phyloP scores from a whole-genome alignment of 2,329 filamentous ascomycete genomes.

The Podosphaera fusca region DNA sequence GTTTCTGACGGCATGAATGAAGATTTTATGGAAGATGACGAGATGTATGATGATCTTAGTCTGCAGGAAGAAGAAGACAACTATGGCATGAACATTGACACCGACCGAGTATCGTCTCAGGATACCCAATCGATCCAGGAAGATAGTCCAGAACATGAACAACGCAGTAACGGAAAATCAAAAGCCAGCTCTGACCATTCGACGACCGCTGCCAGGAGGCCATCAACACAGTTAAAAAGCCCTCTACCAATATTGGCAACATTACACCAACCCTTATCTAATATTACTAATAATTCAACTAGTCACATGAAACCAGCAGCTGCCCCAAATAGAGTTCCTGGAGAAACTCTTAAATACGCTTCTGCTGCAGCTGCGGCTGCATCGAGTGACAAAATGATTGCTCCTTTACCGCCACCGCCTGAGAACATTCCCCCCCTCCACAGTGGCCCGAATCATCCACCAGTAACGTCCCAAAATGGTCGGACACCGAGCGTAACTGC shows the following conservation, averaged over 20 bases:
- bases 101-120: conserved; percentile 81
- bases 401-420: conserved; percentile 72
- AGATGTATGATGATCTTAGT: conserved; percentile 83
- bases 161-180: conserved; percentile 21
- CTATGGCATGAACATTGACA: conserved; percentile 59
- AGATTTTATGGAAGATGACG: conserved; percentile 85
- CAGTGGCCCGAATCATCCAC: conserved; percentile 17
- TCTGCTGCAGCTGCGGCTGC: conserved; percentile 87
- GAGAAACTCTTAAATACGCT: conserved; percentile 86
- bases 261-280: conserved; percentile 49
- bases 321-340: conserved; percentile 59
- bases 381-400: conserved; percentile 79
- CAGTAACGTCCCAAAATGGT: conserved; percentile 19
- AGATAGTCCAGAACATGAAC: conserved; percentile 41
- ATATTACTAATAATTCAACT: conserved; percentile 34
- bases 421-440: conserved; percentile 36
- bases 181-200: conserved; percentile 34
- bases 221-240: conserved; percentile 83
- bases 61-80: conserved; percentile 78
- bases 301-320: conserved; percentile 80
- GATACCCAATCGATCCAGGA: conserved; percentile 84
- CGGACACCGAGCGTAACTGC: conserved; percentile 31
- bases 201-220: conserved; percentile 34
- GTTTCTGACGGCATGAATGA: conserved; percentile 72
- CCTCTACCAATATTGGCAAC: conserved; percentile 83